Base-by-base conservation (phyloP, 2,329 filamentous ascomycete genomes). In the Neospermospora avenae region DNA sequence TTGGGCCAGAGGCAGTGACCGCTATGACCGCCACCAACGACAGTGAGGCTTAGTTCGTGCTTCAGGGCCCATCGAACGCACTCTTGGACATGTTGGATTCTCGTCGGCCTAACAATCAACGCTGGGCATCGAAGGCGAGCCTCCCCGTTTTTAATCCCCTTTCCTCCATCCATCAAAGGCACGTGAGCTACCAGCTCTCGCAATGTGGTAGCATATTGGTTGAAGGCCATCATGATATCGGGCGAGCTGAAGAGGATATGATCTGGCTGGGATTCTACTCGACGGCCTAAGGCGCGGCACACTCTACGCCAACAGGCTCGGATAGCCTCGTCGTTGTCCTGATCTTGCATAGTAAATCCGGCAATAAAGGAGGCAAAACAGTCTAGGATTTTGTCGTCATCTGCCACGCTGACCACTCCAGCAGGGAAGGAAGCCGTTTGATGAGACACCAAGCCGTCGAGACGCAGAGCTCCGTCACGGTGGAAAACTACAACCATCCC, bases 21-120 rank as follows among this genome's bases (percentile, higher is more conserved):
- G 64, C 84, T 83, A 66, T 88, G 84, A 16, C 85, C 76, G 0
- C 85, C 84, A 8, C 83, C 78, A 20, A 87, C 14, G 31, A 87
- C 70, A 0, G 79, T 81, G 86, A 68, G 69, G 45, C 77, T 67
- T 1, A 76, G 24, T 0, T 59, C 58, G 57, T 83, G 73, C 63
- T 79, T 69, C 10, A 82, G 39, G 65, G 84, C 83, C 84, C 83
- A 87, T 68, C 41, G 68, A 55, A 86, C 78, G 63, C 84, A 87
- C 4, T 76, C 48, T 66, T 84, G 83, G 42, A 88, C 67, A 0
- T 86, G 77, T 41, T n/a, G 37, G 28, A 83, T 48, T 2, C 77
- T 67, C 57, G 70, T 79, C 13, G 84, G 84, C 61, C 70, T 74
- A 16, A 81, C 39, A 35, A 82, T 71, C 0, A 74, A 63, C 6